These are phyloP conservation scores for Lasiodiplodia gonubiensis DNA, from an alignment of 2,329 filamentous ascomycete species.

Conservation along the genomic window DNA sequence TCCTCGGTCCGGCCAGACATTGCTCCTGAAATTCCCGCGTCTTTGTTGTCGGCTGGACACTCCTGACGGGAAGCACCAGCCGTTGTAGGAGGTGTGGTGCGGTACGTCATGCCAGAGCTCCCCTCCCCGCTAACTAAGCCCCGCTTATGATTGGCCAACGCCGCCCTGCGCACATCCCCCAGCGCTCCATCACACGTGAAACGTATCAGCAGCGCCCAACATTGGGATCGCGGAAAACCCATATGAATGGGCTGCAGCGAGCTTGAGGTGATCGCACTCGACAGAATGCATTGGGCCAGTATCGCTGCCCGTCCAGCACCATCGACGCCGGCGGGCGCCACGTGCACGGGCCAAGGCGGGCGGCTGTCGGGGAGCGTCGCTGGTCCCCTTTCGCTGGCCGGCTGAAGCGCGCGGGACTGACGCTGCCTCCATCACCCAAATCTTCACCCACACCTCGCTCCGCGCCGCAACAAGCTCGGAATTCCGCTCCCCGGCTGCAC, in stretches of 20 bases:
- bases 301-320: not conserved
- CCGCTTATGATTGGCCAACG: not conserved
- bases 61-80: not conserved
- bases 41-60: constrained; percentile 15
- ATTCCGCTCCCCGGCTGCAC: not conserved
- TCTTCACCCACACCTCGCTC: not conserved
- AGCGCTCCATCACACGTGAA: not conserved
- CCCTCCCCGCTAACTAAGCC: constrained; percentile 14
- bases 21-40: constrained; percentile 16
- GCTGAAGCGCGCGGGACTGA: constrained; percentile 1
- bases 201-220: not conserved
- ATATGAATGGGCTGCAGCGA: not conserved
- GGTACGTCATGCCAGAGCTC: constrained; percentile 7
- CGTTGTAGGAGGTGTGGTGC: not conserved
- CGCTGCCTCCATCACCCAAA: not conserved
- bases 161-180: not conserved
- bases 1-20: constrained; percentile 7
- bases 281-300: not conserved
- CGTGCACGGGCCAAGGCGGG: constrained; percentile 12
- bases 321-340: not conserved
- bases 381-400: not conserved
- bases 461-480: constrained; percentile 12
- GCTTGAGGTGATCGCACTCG: not conserved
- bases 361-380: not conserved
- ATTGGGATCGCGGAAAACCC: not conserved